A percentile compares a stretch with the other conserved stretches of the same genome.
Conservation (phyloP, 1,284 basidiomycete species). For the Coniferiporia sulphurascens region DNA sequence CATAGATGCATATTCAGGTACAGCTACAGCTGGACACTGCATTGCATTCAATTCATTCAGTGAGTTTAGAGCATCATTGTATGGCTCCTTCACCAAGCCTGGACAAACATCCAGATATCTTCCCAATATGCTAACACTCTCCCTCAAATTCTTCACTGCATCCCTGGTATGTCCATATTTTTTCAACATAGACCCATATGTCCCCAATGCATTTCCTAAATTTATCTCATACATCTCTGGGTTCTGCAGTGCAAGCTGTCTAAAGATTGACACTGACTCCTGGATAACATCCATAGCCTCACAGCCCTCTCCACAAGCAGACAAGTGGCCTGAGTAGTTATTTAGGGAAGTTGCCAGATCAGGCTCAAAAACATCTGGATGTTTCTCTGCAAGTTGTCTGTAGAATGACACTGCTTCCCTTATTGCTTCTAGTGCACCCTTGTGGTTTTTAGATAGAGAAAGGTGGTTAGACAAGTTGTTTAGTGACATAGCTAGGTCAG, state of each 20-base stretch:
- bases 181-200: not conserved
- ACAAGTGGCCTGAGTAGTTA: not conserved
- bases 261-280: not conserved
- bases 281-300: not conserved
- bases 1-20: too few species aligned
- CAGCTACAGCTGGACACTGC: too few species aligned
- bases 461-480: not conserved
- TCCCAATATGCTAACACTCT: not conserved
- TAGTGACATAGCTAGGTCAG: not conserved
- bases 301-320: not conserved
- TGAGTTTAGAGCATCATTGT: too few species aligned
- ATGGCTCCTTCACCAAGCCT: not conserved
- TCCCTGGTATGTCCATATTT: not conserved
- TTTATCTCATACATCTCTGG: not conserved
- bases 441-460: not conserved
- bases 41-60: too few species aligned
- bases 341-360: not conserved
- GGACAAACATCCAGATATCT: not conserved
- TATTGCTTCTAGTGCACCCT: not conserved
- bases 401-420: not conserved
- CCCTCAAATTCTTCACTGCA: not conserved
- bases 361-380: not conserved
- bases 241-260: constrained; percentile 1
- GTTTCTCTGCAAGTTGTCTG: not conserved
- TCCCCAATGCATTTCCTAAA: not conserved